These are phyloP conservation scores for Blastocystis sp. DNA, from an alignment of 352 stramenopile genomes.

Conservation along the genomic window DNA sequence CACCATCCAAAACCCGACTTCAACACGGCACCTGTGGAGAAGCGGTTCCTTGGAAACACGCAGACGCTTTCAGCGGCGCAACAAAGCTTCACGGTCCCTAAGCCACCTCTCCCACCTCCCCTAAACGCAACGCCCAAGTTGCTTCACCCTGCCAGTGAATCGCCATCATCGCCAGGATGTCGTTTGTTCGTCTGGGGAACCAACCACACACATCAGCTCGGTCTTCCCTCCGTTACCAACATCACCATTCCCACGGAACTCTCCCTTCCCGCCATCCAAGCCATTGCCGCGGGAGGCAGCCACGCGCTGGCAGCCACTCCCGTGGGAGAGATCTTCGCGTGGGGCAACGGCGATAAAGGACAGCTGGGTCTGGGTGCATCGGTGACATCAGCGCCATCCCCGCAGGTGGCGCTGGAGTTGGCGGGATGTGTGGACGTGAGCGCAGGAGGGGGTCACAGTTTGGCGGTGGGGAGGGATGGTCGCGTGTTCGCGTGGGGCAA, in stretches of 20 bases:
- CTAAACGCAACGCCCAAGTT: no score
- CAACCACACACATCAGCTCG: slow-evolving; percentile 11
- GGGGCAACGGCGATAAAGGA: slow-evolving; percentile 21
- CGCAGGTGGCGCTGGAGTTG: no score
- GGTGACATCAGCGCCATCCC: not conserved
- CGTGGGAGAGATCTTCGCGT: slow-evolving; percentile 51
- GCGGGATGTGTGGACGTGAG: not conserved
- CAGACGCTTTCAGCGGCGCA: no score
- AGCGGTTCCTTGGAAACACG: no score
- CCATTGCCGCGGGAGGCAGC: not conserved
- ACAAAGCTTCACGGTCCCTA: no score
- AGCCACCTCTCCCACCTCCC: no score
- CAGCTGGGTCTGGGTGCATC: not conserved
- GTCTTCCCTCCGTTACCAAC: not conserved
- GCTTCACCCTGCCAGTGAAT: not conserved
- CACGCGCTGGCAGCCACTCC: not conserved
- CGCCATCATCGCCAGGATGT: not conserved
- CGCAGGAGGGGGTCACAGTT: slow-evolving; percentile 63
- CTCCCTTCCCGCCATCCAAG: not conserved
- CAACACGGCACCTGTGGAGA: no score
- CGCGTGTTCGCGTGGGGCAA: slow-evolving; percentile 66
- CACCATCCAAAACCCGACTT: no score
- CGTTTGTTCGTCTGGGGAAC: slow-evolving; percentile 1
- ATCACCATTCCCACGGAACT: not conserved
- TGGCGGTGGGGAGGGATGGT: slow-evolving; percentile 59